phyloP scores from a whole-genome alignment of 495 filamentous ascomycete genomes.

The Penicillium alfredii region DNA sequence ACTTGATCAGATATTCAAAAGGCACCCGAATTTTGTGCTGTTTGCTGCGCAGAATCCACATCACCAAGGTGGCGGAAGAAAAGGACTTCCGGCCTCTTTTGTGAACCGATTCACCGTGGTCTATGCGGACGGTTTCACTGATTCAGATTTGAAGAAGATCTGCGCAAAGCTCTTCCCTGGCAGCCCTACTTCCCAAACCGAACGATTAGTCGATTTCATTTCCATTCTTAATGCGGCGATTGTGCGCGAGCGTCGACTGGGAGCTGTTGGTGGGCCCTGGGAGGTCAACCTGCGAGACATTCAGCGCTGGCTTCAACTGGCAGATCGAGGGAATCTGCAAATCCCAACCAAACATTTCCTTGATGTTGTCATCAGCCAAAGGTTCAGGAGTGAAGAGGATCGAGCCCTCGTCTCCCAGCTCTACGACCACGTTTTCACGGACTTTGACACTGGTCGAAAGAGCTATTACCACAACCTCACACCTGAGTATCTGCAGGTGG shows the following conservation, averaged over 20 bases:
- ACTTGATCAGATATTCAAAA: slow-evolving; percentile 84
- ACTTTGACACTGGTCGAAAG: slow-evolving; percentile 27
- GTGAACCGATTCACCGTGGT: slow-evolving; percentile 98
- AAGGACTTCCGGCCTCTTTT: slow-evolving; percentile 91
- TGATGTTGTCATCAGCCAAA: slow-evolving; percentile 76
- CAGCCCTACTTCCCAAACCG: slow-evolving; percentile 48
- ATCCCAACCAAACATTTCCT: slow-evolving; percentile 64
- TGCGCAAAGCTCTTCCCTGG: slow-evolving; percentile 68
- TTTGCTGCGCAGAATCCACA: slow-evolving; percentile 98
- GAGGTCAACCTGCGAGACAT: slow-evolving; percentile 96
- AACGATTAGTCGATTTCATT: slow-evolving; percentile 72
- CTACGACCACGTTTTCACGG: slow-evolving; percentile 51
- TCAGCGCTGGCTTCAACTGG: slow-evolving; percentile 77
- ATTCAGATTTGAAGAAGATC: slow-evolving; percentile 75
- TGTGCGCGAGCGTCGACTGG: slow-evolving; percentile 58
- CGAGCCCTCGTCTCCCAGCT: slow-evolving; percentile 54
- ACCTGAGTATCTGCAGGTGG: slow-evolving; percentile 67
- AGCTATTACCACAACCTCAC: slow-evolving; percentile 62
- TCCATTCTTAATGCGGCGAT: slow-evolving; percentile 66
- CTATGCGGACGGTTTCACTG: slow-evolving; percentile 81
- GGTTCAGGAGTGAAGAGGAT: slow-evolving; percentile 72
- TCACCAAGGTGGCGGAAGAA: slow-evolving; percentile 91
- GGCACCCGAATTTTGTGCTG: slow-evolving; percentile 81
- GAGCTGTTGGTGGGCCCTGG: slow-evolving; percentile 83
- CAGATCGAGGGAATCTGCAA: slow-evolving; percentile 43